Percentiles rank a stretch among this genome's conserved stretches.
These are phyloP conservation scores for Artemisia annua DNA, from an alignment of 129 eudicot genomes.

Conservation along the genomic window DNA sequence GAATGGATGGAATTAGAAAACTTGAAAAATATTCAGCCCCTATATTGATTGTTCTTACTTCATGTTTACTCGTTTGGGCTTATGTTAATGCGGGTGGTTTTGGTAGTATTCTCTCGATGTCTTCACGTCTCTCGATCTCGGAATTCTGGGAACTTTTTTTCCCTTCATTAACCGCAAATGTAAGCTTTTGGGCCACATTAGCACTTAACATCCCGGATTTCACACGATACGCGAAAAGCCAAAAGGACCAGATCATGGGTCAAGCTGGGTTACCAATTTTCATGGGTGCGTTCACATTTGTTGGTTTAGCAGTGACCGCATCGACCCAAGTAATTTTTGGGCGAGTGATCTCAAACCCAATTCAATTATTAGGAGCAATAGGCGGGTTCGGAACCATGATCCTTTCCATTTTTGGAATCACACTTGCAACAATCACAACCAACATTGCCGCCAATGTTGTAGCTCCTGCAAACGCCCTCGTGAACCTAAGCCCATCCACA, in stretches of 20 bases:
- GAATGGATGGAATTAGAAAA: constrained; percentile 78
- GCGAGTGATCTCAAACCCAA: constrained; percentile 68
- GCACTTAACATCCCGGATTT: constrained; percentile 94
- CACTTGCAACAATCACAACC: constrained; percentile 84
- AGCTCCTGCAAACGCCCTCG: constrained; percentile 90
- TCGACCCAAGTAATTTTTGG: constrained; percentile 85
- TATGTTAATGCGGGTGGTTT: constrained; percentile 81
- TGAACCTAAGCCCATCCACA: constrained; percentile 65
- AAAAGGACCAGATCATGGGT: constrained; percentile 77
- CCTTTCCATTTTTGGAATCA: constrained; percentile 73
- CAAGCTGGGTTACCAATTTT: constrained; percentile 83
- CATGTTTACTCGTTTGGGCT: constrained; percentile 67
- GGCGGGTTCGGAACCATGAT: constrained; percentile 68
- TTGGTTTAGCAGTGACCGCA: constrained; percentile 89
- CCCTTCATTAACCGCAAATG: constrained; percentile 88
- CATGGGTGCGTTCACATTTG: constrained; percentile 91
- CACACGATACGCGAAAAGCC: constrained; percentile 74
- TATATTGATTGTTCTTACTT: constrained; percentile 61
- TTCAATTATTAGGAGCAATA: constrained; percentile 61
- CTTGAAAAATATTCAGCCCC: constrained; percentile 93
- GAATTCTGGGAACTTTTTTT: constrained; percentile 88
- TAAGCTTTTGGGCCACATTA: constrained; percentile 90
- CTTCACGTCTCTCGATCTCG: constrained; percentile 55
- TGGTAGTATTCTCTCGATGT: constrained; percentile 54
- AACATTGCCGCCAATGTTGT: constrained; percentile 94